A percentile compares a stretch with the other conserved stretches of the same genome.
Conservation (phyloP, 192 early-diverging fungal species). For the Entophlyctis helioformis region DNA sequence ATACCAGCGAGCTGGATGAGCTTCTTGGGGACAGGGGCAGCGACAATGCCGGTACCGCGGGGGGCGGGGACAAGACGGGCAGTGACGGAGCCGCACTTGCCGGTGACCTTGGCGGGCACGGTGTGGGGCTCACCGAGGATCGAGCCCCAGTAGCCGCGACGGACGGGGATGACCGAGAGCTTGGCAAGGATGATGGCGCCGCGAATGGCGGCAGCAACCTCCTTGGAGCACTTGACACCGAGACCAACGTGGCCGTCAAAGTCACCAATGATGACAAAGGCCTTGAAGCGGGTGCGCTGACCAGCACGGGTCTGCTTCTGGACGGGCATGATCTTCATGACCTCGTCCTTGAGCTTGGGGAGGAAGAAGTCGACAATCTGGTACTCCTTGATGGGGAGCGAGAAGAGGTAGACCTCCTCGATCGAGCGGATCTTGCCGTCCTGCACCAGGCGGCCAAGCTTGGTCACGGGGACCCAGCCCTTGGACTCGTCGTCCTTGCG, state of each 20-base stretch:
- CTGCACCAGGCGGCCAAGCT: constrained; percentile 97
- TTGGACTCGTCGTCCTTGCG: constrained; percentile 77
- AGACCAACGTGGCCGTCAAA: constrained; percentile 95
- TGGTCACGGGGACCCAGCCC: constrained; percentile 92
- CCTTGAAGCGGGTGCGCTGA: constrained; percentile 99
- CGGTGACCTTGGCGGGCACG: constrained; percentile 81
- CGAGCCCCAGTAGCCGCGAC: constrained; percentile 98
- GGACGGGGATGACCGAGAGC: constrained; percentile 94
- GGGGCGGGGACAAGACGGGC: constrained; percentile 94
- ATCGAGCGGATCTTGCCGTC: constrained; percentile 94
- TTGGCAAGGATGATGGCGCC: constrained; percentile 99
- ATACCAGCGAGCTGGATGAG: constrained; percentile 94
- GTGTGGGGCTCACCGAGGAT: constrained; percentile 94
- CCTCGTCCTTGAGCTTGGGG: constrained; percentile 94
- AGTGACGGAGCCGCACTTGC: constrained; percentile 68
- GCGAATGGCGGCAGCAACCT: constrained; percentile 96
- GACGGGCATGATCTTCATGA: constrained; percentile 99
- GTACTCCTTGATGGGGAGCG: constrained; percentile 99
- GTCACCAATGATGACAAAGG: constrained; percentile 98
- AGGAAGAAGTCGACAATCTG: constrained; percentile 96
- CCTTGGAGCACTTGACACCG: constrained; percentile 99
- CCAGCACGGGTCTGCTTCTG: constrained; percentile 99
- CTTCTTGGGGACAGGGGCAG: constrained; percentile 96
- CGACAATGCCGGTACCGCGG: constrained; percentile 98
- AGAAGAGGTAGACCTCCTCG: constrained; percentile 96